Base-by-base conservation (phyloP, 2,329 filamentous ascomycete genomes). In the Sodiomyces alkalinus region DNA sequence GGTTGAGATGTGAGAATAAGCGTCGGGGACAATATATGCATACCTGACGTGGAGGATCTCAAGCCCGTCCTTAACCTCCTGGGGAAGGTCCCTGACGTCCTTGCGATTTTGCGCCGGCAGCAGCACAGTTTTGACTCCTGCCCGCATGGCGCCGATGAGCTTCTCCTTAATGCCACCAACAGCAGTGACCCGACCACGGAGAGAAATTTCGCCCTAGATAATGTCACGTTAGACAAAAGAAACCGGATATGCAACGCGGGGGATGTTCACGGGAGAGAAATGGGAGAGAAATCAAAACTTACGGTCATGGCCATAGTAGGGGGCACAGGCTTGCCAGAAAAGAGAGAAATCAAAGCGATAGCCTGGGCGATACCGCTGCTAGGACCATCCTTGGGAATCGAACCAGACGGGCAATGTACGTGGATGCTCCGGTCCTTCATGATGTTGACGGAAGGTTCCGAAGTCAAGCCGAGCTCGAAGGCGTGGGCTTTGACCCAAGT, bases 131-230 rank as follows among this genome's bases (percentile, higher is more conserved):
- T 93, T 92, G 36, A 98, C 87, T 17, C 90, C 90, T 2, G 90
- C 90, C 31, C 87, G 70, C 47, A 92, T 63, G 7, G 90, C 90
- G 14, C 90, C 90, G 47, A 98, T 96, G 29, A 96, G 65, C 55
- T 98, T 98, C 69, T 98, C 87, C 57, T 96, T 94, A 58, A 98
- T 96, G 12, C 90, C 90, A 29, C 90, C 90, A 19, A 98, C 90
- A 16, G 87, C 83, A 55, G 90, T 82, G 32, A 98, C 80, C 39
- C 85, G 74, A 14, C 90, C 90, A 22, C 90, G 72, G 16, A 98
- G 70, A 32, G 80, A 83, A 36, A 77, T 73, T 46, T 77, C 73
- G 37, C 72, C 71, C 65, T 71, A 48, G 52, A 32, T 24, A 19
- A 34, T 22, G 32, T 13, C 10, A 28, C 26, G 30, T 31, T 17